A percentile compares a stretch with the other conserved stretches of the same genome.
Conservation (phyloP, 139 green algal species). For the Coelastrella sp. region DNA sequence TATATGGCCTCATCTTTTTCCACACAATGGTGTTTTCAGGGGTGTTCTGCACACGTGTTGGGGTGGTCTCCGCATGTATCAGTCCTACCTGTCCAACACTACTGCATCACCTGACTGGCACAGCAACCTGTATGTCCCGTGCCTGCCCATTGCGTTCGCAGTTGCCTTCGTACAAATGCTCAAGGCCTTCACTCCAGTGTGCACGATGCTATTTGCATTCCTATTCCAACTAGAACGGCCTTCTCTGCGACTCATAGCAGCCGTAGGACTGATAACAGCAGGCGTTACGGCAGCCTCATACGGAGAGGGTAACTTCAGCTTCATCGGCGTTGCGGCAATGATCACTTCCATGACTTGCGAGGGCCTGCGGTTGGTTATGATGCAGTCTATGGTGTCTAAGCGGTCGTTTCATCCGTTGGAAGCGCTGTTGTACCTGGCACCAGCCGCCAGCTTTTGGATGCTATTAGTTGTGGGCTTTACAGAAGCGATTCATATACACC, state of each 20-base stretch:
- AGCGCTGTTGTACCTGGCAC: slow-evolving; percentile 29
- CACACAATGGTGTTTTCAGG: no score
- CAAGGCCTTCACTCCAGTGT: slow-evolving; percentile 44
- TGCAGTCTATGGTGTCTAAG: slow-evolving; percentile 30
- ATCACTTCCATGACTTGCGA: slow-evolving; percentile 24
- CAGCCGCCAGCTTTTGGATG: slow-evolving; percentile 5
- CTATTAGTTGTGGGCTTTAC: slow-evolving; percentile 1
- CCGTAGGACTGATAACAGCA: slow-evolving; percentile 31
- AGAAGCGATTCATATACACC: slow-evolving; percentile 19
- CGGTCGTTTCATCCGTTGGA: slow-evolving; percentile 29
- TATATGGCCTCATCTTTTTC: no score
- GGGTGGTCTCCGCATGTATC: no score
- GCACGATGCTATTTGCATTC: slow-evolving; percentile 34
- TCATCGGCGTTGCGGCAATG: slow-evolving; percentile 16
- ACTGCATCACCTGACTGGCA: background rate
- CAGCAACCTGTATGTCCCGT: background rate
- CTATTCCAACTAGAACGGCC: slow-evolving; percentile 11
- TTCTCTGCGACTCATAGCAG: background rate
- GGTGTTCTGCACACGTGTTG: no score
- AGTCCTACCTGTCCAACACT: background rate
- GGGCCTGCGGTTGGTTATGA: slow-evolving; percentile 39
- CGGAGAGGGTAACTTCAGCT: slow-evolving; percentile 35
- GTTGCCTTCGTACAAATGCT: slow-evolving; percentile 53
- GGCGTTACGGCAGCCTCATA: slow-evolving; percentile 30
- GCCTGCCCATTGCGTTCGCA: background rate